phyloP scores from a whole-genome alignment of 352 stramenopile species.

The Pelagophyceae sp. region DNA sequence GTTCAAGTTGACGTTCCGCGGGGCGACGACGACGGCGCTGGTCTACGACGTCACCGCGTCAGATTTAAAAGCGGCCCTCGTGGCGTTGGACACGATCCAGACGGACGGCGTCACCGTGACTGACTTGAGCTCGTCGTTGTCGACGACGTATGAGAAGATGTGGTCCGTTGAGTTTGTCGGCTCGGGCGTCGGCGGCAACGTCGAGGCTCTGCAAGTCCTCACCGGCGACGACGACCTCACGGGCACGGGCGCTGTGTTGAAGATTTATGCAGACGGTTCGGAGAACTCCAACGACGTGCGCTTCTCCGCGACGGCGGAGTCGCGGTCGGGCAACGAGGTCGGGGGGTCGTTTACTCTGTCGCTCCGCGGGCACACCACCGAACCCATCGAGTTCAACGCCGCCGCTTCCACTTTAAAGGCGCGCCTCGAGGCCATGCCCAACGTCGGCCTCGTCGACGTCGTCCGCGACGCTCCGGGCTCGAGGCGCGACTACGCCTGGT shows the following conservation, averaged over 20 bases:
- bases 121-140: neutral
- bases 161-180: conserved; percentile 76
- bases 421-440: conserved; percentile 77
- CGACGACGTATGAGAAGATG: conserved; percentile 46
- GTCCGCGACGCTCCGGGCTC: conserved; percentile 62
- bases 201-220: conserved; percentile 68
- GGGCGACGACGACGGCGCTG: conserved; percentile 60
- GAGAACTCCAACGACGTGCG: conserved; percentile 30
- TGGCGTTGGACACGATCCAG: conserved; percentile 66
- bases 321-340: conserved; percentile 71
- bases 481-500: conserved; percentile 78
- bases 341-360: conserved; percentile 71
- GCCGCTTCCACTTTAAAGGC: conserved; percentile 72
- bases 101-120: conserved; percentile 56
- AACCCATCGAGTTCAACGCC: conserved; percentile 76
- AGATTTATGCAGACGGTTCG: conserved; percentile 60
- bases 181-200: conserved; percentile 64
- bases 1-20: conserved; percentile 76
- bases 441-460: conserved; percentile 78
- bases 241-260: conserved; percentile 67
- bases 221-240: conserved; percentile 62
- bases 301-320: conserved; percentile 40
- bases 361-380: conserved; percentile 71
- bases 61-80: conserved; percentile 58
- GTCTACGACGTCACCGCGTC: conserved; percentile 41